Evolutionary conservation across 2,329 filamentous ascomycete species (phyloP), one percentile per base, ranked within the genome.

Genomic region (Ascochyta pisi): DNA sequence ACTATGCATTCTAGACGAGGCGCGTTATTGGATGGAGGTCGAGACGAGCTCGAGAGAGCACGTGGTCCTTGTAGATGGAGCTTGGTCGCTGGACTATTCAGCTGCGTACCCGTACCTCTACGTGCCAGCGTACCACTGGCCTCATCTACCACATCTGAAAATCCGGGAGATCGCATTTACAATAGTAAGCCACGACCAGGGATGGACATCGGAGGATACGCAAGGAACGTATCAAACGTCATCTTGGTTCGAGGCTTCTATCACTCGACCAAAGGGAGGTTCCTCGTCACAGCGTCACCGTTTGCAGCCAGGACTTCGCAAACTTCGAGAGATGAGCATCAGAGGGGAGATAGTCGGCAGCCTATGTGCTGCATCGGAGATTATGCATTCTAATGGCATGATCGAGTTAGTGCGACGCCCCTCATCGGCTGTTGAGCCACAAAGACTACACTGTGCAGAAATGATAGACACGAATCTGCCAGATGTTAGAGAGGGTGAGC

Each of bases 171-270:
- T 66, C n/a, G 54, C 58, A 23, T 67, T 62, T 22, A 31, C 48
- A 3, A 42, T 67, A 24, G 60, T 58, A 23, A 67, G 64, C 29
- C 63, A 68, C 38, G 62, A 68, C 51, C 64, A 68, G 50, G 62
- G 62, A 2, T 68, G 58, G 59, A 65, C 64, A 9, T 61, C 54
- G 23, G 62, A 65, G 23, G 22, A 42, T 16, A 61, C 46, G 0
- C 12, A 8, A 43, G 64, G 58, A 2, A 52, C 61, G 1, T 65
- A 60, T 48, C 13, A 54, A 1, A 65, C 61, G 13, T 68, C 62
- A 3, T 69, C 64, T 3, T 71, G 62, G 55, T 65, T 61, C 35
- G 62, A 69, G 39, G 55, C 60, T 9, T 66, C 58, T n/a, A 55
- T 56, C 15, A 16, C 57, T 38, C 42, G 45, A 33, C 46, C 37